Percentiles rank a stretch among this genome's conserved stretches.
These are phyloP conservation scores for Microsporum canis DNA, from an alignment of 2,329 filamentous ascomycete species.

Conservation along the genomic window DNA sequence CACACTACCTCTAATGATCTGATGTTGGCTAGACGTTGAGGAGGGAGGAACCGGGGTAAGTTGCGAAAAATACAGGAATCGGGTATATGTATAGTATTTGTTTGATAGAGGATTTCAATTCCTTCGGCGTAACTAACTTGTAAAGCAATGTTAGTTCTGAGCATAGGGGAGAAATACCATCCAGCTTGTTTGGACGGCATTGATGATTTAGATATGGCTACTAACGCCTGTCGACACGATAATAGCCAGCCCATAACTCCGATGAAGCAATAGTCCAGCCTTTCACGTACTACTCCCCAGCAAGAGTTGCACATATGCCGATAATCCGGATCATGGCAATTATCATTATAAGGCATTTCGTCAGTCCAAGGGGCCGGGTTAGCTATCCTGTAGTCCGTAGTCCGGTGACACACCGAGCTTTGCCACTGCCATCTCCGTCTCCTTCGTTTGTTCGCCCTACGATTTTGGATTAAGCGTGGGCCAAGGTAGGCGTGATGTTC, in stretches of 20 bases:
- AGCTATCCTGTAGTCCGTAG: neutral
- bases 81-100: constrained; percentile 15
- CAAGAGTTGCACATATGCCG: neutral
- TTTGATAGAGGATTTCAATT: constrained; percentile 22
- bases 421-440: constrained; percentile 7
- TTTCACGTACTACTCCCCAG: neutral
- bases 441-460: neutral
- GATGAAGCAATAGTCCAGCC: constrained; percentile 11
- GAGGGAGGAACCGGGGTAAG: neutral
- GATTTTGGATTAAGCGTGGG: neutral
- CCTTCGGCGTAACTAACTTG: constrained; percentile 14
- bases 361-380: too few species aligned
- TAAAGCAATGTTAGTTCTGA: neutral
- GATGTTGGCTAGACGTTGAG: constrained; percentile 1
- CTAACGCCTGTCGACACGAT: constrained; percentile 23
- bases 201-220: neutral
- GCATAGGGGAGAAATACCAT: neutral
- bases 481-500: neutral
- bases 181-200: neutral
- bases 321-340: neutral
- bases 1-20: neutral
- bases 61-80: neutral
- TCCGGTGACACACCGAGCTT: constrained; percentile 8
- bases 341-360: neutral
- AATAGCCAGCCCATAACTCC: constrained; percentile 25